These are phyloP conservation scores for Erodium texanum DNA, from an alignment of 441 rosid species.

Conservation along the genomic window DNA sequence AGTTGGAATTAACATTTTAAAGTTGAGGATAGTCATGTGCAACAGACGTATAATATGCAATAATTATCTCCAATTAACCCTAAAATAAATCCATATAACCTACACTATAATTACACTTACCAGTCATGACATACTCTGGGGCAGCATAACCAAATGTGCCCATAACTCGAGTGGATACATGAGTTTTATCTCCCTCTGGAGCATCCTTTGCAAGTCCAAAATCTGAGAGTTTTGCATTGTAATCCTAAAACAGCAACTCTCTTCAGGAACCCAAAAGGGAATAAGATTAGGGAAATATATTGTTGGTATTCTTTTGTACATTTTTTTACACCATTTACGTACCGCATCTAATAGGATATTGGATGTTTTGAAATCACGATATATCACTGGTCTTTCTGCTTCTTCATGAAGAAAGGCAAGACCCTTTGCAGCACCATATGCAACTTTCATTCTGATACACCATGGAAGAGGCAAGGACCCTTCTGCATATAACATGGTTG, in stretches of 20 bases:
- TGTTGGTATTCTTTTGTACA: not conserved
- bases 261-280: conserved; percentile 5
- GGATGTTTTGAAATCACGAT: conserved; percentile 65
- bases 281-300: not conserved
- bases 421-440: conserved; percentile 38
- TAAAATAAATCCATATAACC: too few relatives aligned
- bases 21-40: too few relatives aligned
- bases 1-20: too few relatives aligned
- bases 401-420: conserved; percentile 68
- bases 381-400: conserved; percentile 64
- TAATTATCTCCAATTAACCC: too few relatives aligned
- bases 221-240: conserved; percentile 64
- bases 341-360: conserved; percentile 61
- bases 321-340: conserved; percentile 16
- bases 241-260: conserved; percentile 34
- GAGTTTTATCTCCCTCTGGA: conserved; percentile 63
- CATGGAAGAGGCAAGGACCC: conserved; percentile 76
- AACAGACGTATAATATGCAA: too few relatives aligned
- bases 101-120: conserved; percentile 23
- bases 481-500: conserved; percentile 33
- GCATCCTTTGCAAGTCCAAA: conserved; percentile 72
- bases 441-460: conserved; percentile 15
- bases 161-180: conserved; percentile 68
- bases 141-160: conserved; percentile 75
- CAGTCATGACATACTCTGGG: conserved; percentile 71